Evolutionary conservation across 441 rosid species (phyloP), one percentile per base, ranked within the genome.

Genomic region (California macrophylla): DNA sequence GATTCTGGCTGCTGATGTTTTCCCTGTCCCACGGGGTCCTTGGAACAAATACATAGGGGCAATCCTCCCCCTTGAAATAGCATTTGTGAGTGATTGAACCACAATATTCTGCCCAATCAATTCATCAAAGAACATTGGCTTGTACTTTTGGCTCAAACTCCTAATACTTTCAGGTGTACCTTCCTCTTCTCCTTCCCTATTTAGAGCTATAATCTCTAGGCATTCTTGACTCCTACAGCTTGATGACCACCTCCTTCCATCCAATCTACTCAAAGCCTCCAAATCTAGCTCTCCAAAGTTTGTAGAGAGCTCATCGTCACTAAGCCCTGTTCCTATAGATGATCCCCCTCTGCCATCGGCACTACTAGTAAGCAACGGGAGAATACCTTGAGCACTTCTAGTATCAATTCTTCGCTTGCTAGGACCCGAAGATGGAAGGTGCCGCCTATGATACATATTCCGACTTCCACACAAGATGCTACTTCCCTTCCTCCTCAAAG

Each of bases 21-120:
- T 94, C 32, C 99, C 99, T 10, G 97, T 92, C 60, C 99, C 99
- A 0, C 99, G 90, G 1, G 97, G 97, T 54, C 99, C 99, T 65
- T 92, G 99, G 76, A 94, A 94, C 69, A 94, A 90, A 85, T 94
- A 94, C 69, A 92, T 86, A 40, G 94, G 96, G 66, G 98, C 96
- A 58, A 94, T 86, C 84, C 93, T 90, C 74, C 88, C 86, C 78
- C 90, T 85, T 56, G 84, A 80, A 52, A 89, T 79, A 65, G 99
- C 90, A 80, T 81, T 94, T 66, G 67, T 76, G 67, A 94, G 86
- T 12, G 99, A 90, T 2, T 94, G 98, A 76, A 87, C 97, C 75
- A 85, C 97, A 73, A 89, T 85, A 76, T 73, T 92, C 82, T 94
- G 99, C 67, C 99, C 99, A 74, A 91, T 85, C 81, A 94, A 69